phyloP scores from a whole-genome alignment of 352 stramenopile genomes.

The Phytophthora niederhauseri region DNA sequence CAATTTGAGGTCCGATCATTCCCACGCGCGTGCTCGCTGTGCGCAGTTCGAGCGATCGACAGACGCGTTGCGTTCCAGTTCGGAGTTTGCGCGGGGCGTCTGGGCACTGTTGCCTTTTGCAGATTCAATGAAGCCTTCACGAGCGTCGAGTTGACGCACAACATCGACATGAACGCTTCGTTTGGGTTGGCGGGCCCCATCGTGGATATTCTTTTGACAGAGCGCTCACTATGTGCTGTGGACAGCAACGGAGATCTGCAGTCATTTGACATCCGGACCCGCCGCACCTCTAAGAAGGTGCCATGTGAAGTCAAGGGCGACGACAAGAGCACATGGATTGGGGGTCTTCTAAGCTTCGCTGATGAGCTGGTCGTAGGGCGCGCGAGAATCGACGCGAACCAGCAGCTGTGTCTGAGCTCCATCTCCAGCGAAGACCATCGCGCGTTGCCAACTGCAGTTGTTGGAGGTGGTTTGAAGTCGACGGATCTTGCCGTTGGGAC shows the following conservation, averaged over 20 bases:
- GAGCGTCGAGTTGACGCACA: constrained; percentile 10
- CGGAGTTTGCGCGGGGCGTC: neutral
- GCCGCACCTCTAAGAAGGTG: constrained; percentile 27
- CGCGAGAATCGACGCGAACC: neutral
- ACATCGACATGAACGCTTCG: constrained; percentile 15
- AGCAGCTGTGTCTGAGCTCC: constrained; percentile 1
- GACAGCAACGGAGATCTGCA: constrained; percentile 26
- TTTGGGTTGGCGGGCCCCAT: constrained; percentile 19
- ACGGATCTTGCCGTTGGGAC: constrained; percentile 10
- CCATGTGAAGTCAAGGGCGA: neutral
- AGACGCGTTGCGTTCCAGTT: constrained; percentile 28
- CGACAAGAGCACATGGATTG: constrained; percentile 16
- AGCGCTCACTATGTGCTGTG: constrained; percentile 25
- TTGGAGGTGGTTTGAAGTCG: constrained; percentile 4
- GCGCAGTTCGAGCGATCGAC: constrained; percentile 24
- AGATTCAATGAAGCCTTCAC: constrained; percentile 35
- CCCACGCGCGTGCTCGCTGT: constrained; percentile 18
- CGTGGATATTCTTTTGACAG: constrained; percentile 26
- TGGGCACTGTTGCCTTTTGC: constrained; percentile 25
- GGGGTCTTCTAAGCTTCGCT: constrained; percentile 23
- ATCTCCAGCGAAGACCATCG: constrained; percentile 46
- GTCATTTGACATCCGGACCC: constrained; percentile 29
- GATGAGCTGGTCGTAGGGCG: constrained; percentile 32
- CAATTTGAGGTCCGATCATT: constrained; percentile 19
- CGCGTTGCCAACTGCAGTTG: constrained; percentile 21